Base-by-base conservation (phyloP, 805 yeast species). In the Candida nonsorbophila region DNA sequence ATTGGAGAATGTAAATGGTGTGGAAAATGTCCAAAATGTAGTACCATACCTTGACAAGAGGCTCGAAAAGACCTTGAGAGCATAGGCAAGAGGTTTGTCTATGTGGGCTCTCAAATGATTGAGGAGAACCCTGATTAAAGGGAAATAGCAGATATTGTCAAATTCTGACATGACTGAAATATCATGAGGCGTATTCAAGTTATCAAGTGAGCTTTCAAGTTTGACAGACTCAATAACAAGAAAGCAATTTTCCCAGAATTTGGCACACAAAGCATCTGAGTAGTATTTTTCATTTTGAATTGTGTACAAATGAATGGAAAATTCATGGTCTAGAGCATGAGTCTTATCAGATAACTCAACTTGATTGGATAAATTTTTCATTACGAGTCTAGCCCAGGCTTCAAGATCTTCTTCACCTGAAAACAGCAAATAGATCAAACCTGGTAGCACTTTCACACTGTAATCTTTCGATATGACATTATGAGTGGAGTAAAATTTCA, bases 201-300 rank as follows among this genome's bases (percentile, higher is more conserved):
- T 35, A 3, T 45, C 42, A 0, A 58, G 20, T 7, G 76, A 60
- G 0, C 65, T 51, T 2, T 57, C 55, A 2, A 46, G 33, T 10
- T 59, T 56, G 15, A 67, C 40, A 1, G 55, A 38, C n/a, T 51
- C 46, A 13, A 74, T 28, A 0, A 77, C 17, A 0, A 59, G 53
- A 3, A 40, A 29, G 18, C 67, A 33, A 35, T 54, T 59, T 9
- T 55, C 42, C 79, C 84, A 79, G 42, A 78, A 79, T 1, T 33
- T 28, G 14, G 53, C 45, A 20, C 77, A 68, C 1, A 48, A 42
- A 0, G 40, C 49, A 11, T 62, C 69, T 11, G 58, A 59, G 51
- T 69, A 79, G 34, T 51, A 60, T 1, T 55, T 49, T 1, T 77
- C 74, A 39, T 73, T 60, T 45, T 79, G 85, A 26, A 79, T 62